phyloP scores from a whole-genome alignment of 805 yeast species.

The Lachancea lanzarotensis region DNA sequence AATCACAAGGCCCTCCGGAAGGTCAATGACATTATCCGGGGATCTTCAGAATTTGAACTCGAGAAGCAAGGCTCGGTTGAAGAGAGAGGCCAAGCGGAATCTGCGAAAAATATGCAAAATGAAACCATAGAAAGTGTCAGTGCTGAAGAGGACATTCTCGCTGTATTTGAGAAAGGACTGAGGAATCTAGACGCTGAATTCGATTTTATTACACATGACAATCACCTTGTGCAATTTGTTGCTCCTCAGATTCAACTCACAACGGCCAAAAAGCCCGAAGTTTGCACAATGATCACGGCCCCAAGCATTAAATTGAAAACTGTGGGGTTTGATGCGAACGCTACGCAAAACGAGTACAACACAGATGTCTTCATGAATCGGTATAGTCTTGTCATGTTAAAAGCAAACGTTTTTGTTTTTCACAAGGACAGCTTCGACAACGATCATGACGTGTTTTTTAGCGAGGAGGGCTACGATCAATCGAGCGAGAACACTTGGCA shows the following conservation, averaged over 20 bases:
- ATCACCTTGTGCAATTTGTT: constrained; percentile 59
- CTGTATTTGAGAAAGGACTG: constrained; percentile 46
- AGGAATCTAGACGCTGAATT: constrained; percentile 34
- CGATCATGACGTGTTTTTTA: constrained; percentile 39
- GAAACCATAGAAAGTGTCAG: constrained; percentile 1
- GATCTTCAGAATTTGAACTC: background rate
- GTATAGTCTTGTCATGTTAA: constrained; percentile 57
- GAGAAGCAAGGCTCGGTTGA: constrained; percentile 1
- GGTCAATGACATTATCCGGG: constrained; percentile 44
- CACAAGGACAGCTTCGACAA: constrained; percentile 42
- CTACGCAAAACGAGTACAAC: constrained; percentile 37
- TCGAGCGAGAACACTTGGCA: constrained; percentile 57
- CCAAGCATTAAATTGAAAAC: constrained; percentile 65
- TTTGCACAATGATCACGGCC: constrained; percentile 64
- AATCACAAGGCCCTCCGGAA: constrained; percentile 45
- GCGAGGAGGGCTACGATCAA: constrained; percentile 56
- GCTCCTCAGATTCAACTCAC: constrained; percentile 80
- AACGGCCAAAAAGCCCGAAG: constrained; percentile 43
- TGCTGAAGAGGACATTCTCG: constrained; percentile 7
- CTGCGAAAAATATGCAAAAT: background rate
- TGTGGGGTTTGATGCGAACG: constrained; percentile 51
- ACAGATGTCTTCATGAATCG: constrained; percentile 54
- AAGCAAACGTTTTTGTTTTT: constrained; percentile 69
- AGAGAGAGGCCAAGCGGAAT: background rate
- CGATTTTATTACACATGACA: constrained; percentile 38